phyloP scores from a whole-genome alignment of 306 rosid species.

The Prunus persica region DNA sequence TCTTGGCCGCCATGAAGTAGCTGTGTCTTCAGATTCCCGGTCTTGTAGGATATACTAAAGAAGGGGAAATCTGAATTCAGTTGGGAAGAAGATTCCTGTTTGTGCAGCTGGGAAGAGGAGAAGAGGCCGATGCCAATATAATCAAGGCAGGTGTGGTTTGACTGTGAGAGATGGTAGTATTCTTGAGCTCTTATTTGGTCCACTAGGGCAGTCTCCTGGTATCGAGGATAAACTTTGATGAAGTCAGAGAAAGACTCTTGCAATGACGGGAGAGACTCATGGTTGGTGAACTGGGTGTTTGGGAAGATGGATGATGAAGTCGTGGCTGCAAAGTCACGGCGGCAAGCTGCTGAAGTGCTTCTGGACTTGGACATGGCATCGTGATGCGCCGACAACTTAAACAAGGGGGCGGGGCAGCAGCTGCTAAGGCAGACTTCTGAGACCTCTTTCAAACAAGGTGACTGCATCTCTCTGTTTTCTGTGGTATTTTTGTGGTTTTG shows the following conservation, averaged over 20 bases:
- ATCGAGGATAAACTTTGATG: constrained; percentile 61
- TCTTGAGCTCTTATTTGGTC: constrained; percentile 68
- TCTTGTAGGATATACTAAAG: constrained; percentile 59
- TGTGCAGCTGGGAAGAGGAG: constrained; percentile 65
- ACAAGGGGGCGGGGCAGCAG: constrained; percentile 60
- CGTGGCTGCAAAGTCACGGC: constrained; percentile 56
- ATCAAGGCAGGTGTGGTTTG: constrained; percentile 72
- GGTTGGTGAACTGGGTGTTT: constrained; percentile 70
- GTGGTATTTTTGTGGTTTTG: constrained; percentile 10
- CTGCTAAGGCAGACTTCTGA: constrained; percentile 44
- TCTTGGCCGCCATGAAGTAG: constrained; percentile 70
- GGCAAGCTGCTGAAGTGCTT: constrained; percentile 55
- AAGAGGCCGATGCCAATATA: constrained; percentile 92
- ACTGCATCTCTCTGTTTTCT: constrained; percentile 34
- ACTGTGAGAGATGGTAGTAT: constrained; percentile 56
- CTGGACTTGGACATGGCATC: constrained; percentile 30
- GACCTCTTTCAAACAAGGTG: constrained; percentile 45
- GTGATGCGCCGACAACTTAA: constrained; percentile 36
- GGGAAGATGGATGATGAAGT: constrained; percentile 74
- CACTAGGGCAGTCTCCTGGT: constrained; percentile 51
- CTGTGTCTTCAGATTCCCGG: constrained; percentile 62
- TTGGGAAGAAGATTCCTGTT: constrained; percentile 36
- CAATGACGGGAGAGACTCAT: constrained; percentile 76
- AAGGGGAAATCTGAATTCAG: constrained; percentile 52
- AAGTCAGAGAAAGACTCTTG: constrained; percentile 64